Conservation (phyloP, 192 early-diverging fungal genomes). For the Gonapodya prolifera region DNA sequence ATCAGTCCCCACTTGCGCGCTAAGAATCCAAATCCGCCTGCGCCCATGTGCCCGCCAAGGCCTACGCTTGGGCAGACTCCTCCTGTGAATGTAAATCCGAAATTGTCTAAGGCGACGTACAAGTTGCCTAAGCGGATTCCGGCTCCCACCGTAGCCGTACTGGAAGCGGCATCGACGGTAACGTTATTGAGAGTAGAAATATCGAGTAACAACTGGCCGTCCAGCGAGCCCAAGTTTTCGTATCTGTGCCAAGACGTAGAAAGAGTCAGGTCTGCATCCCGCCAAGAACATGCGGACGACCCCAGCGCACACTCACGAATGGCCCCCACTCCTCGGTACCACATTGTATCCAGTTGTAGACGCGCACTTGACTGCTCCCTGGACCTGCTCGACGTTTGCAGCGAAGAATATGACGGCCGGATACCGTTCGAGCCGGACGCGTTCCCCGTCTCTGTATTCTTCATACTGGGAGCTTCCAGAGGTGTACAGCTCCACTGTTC, state of each 20-base stretch:
- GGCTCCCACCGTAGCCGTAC: constrained; percentile 24
- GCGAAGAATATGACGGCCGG: neutral
- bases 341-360: neutral
- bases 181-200: constrained; percentile 20
- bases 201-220: constrained; percentile 36
- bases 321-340: neutral
- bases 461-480: neutral
- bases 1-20: constrained; percentile 35
- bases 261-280: neutral
- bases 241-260: constrained; percentile 31
- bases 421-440: neutral
- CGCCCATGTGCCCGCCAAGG: constrained; percentile 39
- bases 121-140: constrained; percentile 38
- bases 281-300: neutral
- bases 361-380: neutral
- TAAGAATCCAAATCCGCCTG: constrained; percentile 40
- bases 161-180: constrained; percentile 7
- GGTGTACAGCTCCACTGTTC: neutral
- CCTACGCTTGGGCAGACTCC: constrained; percentile 49
- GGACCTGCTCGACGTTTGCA: neutral
- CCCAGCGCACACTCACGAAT: neutral
- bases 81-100: constrained; percentile 26
- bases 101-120: constrained; percentile 22
- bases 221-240: constrained; percentile 31
- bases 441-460: neutral